These are phyloP conservation scores for Penicillium sp. DNA, from an alignment of 2,329 filamentous ascomycete species.

Conservation along the genomic window DNA sequence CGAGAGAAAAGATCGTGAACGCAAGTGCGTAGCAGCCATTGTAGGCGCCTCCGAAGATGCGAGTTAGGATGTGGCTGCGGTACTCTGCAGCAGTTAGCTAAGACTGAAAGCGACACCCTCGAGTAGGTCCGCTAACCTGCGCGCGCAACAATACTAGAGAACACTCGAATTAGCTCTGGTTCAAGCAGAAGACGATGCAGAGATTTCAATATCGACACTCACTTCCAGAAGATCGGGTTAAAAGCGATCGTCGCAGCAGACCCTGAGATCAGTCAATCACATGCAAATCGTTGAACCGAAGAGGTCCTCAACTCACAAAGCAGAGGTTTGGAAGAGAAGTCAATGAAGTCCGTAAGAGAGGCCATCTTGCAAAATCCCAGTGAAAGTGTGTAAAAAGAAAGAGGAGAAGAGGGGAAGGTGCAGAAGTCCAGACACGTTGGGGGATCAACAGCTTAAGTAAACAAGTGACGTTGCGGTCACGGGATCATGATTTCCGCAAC, in stretches of 20 bases:
- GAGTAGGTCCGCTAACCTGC: slow-evolving; percentile 58
- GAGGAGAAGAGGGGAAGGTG: slow-evolving; percentile 10
- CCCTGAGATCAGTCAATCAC: slow-evolving; percentile 56
- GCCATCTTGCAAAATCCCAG: slow-evolving; percentile 30
- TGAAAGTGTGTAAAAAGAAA: slow-evolving; percentile 3
- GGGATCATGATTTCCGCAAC: slow-evolving; percentile 18
- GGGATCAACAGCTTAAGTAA: slow-evolving; percentile 25
- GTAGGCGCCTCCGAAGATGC: slow-evolving; percentile 77
- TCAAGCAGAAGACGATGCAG: background rate
- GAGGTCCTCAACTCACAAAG: slow-evolving; percentile 55
- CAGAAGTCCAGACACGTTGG: slow-evolving; percentile 4
- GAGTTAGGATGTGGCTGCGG: slow-evolving; percentile 83
- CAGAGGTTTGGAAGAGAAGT: slow-evolving; percentile 68
- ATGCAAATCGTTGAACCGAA: slow-evolving; percentile 26
- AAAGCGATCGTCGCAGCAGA: slow-evolving; percentile 82
- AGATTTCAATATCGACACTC: slow-evolving; percentile 45
- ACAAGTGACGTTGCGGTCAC: slow-evolving; percentile 29
- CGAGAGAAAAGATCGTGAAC: slow-evolving; percentile 84
- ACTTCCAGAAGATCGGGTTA: slow-evolving; percentile 99
- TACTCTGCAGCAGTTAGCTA: slow-evolving; percentile 66
- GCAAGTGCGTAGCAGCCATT: slow-evolving; percentile 89
- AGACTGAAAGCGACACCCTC: slow-evolving; percentile 6
- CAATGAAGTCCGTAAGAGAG: slow-evolving; percentile 49
- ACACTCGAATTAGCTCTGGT: slow-evolving; percentile 15
- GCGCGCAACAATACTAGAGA: slow-evolving; percentile 73